Evolutionary conservation across 208 protist species (phyloP).

Genomic region (Acanthamoeba lenticulata): DNA sequence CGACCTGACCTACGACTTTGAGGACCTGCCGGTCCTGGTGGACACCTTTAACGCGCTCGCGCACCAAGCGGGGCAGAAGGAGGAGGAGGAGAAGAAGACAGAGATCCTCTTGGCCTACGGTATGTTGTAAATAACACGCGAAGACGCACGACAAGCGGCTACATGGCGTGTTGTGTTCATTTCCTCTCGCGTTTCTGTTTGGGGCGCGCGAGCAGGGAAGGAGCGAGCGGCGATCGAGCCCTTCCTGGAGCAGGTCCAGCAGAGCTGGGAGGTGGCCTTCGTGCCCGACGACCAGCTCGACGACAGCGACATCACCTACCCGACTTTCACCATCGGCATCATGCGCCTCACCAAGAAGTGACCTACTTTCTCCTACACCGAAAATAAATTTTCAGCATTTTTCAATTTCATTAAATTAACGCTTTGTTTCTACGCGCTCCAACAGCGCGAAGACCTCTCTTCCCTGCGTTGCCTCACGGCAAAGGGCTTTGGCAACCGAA

Average conservation of each 20-base stretch:
- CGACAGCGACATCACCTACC: constrained; percentile 51
- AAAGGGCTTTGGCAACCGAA: too few species aligned
- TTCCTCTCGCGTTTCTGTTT: too few species aligned
- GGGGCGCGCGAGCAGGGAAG: neutral
- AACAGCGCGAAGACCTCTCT: too few species aligned
- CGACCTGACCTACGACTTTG: constrained; percentile 67
- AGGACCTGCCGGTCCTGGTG: constrained; percentile 44
- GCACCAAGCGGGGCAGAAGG: too few species aligned
- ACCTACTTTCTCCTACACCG: too few species aligned
- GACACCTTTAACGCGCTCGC: constrained; percentile 26
- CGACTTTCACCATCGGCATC: constrained; percentile 61
- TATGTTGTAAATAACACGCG: neutral
- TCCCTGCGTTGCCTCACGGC: too few species aligned
- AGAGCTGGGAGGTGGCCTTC: neutral
- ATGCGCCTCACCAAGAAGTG: constrained; percentile 38
- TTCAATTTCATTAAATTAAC: too few species aligned
- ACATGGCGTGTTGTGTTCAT: too few species aligned
- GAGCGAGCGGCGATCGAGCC: constrained; percentile 44
- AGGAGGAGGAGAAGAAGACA: constrained; percentile 4
- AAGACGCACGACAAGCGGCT: too few species aligned
- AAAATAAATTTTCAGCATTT: too few species aligned
- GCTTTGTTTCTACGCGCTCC: too few species aligned
- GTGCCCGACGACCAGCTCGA: constrained; percentile 42
- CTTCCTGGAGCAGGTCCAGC: neutral
- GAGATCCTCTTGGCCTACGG: constrained; percentile 48